phyloP scores from a whole-genome alignment of 2,329 filamentous ascomycete genomes.

The Colletotrichum brevisporum region DNA sequence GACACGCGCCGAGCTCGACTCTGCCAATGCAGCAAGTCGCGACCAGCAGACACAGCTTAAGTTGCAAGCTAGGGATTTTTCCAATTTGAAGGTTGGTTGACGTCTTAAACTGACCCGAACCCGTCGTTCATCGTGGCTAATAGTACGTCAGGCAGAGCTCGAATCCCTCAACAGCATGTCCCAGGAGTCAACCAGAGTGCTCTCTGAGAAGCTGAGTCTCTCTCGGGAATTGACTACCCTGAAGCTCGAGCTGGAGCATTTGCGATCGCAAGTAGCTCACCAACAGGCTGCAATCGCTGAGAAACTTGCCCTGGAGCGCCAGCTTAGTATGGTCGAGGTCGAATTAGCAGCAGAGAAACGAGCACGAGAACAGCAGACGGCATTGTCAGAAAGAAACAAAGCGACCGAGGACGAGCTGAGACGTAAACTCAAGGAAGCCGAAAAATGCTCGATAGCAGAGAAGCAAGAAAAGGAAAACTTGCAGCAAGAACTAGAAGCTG shows the following conservation, averaged over 20 bases:
- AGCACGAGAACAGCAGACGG: conserved; percentile 39
- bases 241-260: conserved; percentile 69
- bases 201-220: conserved; percentile 71
- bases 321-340: conserved; percentile 82
- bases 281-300: conserved; percentile 81
- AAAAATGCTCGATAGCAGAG: conserved; percentile 52
- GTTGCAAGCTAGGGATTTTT: conserved; percentile 63
- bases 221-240: conserved; percentile 66
- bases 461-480: conserved; percentile 42
- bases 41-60: conserved; percentile 63
- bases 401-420: conserved; percentile 53
- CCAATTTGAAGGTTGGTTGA: conserved; percentile 60
- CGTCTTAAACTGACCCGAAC: too few relatives aligned
- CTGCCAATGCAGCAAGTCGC: conserved; percentile 57
- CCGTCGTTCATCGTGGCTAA: not conserved
- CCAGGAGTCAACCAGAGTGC: conserved; percentile 77
- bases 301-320: conserved; percentile 84
- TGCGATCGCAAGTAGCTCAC: conserved; percentile 66
- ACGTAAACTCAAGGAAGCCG: conserved; percentile 52
- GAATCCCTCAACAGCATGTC: conserved; percentile 76
- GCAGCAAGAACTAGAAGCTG: conserved; percentile 60
- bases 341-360: conserved; percentile 84
- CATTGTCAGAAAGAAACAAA: conserved; percentile 22
- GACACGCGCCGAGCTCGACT: conserved; percentile 58
- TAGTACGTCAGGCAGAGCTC: conserved; percentile 73